Evolutionary conservation across 2,329 filamentous ascomycete genomes (phyloP).

Genomic region (Aspergillus tubingensis): DNA sequence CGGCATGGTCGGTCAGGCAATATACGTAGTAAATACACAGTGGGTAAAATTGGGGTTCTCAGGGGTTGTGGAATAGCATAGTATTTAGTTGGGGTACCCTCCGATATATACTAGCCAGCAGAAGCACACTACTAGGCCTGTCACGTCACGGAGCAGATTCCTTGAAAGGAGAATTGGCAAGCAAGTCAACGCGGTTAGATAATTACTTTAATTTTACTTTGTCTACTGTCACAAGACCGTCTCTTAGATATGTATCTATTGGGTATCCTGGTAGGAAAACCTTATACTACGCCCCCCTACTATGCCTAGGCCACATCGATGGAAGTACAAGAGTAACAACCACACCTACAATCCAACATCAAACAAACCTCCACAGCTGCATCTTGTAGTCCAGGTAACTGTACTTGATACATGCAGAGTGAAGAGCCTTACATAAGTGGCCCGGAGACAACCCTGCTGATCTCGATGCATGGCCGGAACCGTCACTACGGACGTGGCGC

Average conservation of each 20-base stretch:
- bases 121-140: background rate
- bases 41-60: background rate
- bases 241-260: background rate
- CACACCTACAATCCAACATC: too few species aligned
- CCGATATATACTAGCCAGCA: background rate
- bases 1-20: background rate
- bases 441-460: background rate
- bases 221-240: background rate
- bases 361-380: background rate
- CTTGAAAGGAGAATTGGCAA: background rate
- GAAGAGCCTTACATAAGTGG: conserved; percentile 1
- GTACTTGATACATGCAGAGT: background rate
- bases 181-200: background rate
- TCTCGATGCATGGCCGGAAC: conserved; percentile 2
- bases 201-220: background rate
- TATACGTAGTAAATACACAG: background rate
- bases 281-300: background rate
- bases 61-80: background rate
- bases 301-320: background rate
- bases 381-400: background rate
- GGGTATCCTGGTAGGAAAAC: background rate
- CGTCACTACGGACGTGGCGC: conserved; percentile 12
- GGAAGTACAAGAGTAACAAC: too few species aligned
- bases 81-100: background rate
- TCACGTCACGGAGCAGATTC: background rate